A percentile compares a stretch with the other conserved stretches of the same genome.
Conservation (phyloP, 306 rosid species). For the Comarum palustre region DNA sequence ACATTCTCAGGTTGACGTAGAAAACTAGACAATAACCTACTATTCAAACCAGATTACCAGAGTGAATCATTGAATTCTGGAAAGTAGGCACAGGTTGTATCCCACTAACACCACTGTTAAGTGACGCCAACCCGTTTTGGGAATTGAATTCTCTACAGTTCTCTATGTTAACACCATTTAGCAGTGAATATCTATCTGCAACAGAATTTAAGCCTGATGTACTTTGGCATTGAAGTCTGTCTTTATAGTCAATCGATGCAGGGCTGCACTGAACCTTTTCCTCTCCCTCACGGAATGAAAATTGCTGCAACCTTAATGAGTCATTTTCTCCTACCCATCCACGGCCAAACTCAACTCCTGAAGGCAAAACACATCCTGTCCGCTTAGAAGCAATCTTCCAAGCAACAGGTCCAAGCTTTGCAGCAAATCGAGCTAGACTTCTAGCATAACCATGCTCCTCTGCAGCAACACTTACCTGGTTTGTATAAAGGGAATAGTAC, state of each 20-base stretch:
- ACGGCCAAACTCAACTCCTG: slow-evolving; percentile 56
- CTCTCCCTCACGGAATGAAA: slow-evolving; percentile 32
- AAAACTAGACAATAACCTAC: slow-evolving; percentile 32
- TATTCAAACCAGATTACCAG: slow-evolving; percentile 33
- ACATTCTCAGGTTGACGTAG: slow-evolving; percentile 53
- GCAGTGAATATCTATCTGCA: slow-evolving; percentile 39
- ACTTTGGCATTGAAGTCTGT: slow-evolving; percentile 34
- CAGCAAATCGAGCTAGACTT: slow-evolving; percentile 77
- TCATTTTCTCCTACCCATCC: slow-evolving; percentile 60
- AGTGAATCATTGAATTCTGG: slow-evolving; percentile 35
- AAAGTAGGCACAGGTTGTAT: slow-evolving; percentile 29
- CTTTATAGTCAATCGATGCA: slow-evolving; percentile 31
- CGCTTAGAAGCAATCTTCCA: slow-evolving; percentile 78
- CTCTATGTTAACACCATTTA: slow-evolving; percentile 38
- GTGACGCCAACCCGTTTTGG: slow-evolving; percentile 40
- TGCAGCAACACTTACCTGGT: slow-evolving; percentile 65
- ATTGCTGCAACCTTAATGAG: slow-evolving; percentile 31
- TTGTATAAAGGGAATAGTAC: slow-evolving; percentile 4
- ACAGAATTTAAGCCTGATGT: slow-evolving; percentile 37
- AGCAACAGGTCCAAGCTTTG: slow-evolving; percentile 79
- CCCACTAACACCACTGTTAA: slow-evolving; percentile 33
- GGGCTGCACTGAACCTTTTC: slow-evolving; percentile 32
- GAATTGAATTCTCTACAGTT: slow-evolving; percentile 35
- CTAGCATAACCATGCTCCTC: slow-evolving; percentile 71
- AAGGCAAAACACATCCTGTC: slow-evolving; percentile 60